Evolutionary conservation across 345 rosid species (phyloP), one percentile per base, ranked within the genome.

Genomic region (Eucalyptus regnans): DNA sequence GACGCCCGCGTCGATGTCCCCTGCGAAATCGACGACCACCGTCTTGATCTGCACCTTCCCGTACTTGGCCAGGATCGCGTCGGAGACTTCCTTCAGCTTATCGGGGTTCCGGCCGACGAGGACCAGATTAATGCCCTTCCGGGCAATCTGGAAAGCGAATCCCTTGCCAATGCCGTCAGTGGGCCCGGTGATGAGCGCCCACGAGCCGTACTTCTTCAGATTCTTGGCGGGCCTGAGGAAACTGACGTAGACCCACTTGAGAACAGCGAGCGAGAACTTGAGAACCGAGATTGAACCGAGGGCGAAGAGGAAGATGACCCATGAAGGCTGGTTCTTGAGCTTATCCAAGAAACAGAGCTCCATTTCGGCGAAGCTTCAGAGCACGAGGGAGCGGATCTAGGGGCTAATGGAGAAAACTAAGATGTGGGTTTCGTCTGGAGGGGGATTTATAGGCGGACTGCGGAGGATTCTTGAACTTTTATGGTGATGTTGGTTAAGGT

Each of bases 131-230:
- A 98, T 92, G 16, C 99, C 99, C 86, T 95, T 94, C 86, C 92
- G 90, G 81, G 98, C 99, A 50, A 98, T 79, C 79, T 97, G 95
- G 86, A 97, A 95, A 83, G 99, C 96, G 89, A 98, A 98, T 79
- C 94, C 96, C 79, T 96, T 97, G 8, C 99, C 99, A 62, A 98
- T 98, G 25, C 99, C 99, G 44, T 97, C 99, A 22, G 99, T 98
- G 84, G 98, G 95, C 46, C 99, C 99, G 51, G 99, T 97, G 49
- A 98, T 92, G 52, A 98, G 86, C n/a, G 97, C 99, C 99, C 99
- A 98, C 2, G 99, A 98, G 6, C 99, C 99, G 90, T 98, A 98
- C 43, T 94, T 94, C 86, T 92, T 96, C 88, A 98, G 97, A 88
- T 97, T 94, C 88, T 98, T 98, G 20, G 88, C 94, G 52, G 99